Evolutionary conservation across 2,329 filamentous ascomycete genomes (phyloP), one percentile per base, ranked within the genome.

Genomic region (Xylariaceae sp.): DNA sequence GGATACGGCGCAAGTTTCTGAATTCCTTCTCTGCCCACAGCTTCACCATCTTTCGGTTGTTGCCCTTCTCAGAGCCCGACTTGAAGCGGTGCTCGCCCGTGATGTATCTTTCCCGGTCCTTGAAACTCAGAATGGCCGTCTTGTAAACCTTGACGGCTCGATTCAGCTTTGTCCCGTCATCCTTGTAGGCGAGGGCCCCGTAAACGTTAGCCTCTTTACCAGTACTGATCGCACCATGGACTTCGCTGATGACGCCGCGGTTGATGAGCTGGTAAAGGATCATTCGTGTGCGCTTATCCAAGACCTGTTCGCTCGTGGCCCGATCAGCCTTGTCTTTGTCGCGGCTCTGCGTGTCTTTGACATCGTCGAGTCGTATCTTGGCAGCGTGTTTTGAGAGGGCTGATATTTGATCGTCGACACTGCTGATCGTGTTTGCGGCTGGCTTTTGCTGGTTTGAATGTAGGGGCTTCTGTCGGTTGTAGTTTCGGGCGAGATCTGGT

Each of bases 181-280:
- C 73, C 5, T 78, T 69, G 1, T 78, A 69, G 3, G 80, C 75
- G 9, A 94, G 74, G 13, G 90, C 88, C 48, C 94, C 88, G 66
- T 98, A 98, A 17, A 98, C 92, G 61, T 98, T 98, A 44, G 92
- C 92, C 64, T 98, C 92, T 62, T 98, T 98, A 40, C 92, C 92
- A 0, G 92, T 98, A 45, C 88, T 95, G 52, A 98, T 76, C 59
- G 92, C 92, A 32, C 94, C 92, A 60, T 98, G 88, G 36, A 98
- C 83, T 63, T 96, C 89, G 41, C 83, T 86, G 34, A 98, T 81
- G 47, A 90, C 73, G 44, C 88, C 84, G 23, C 88, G 81, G 63
- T 97, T 96, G 69, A 97, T 90, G 76, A 98, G 88, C 67, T 96
- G 88, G 49, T 96, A 72, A 38, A 98, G 70, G 45, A 98, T 89